Conservation (phyloP, 2,329 filamentous ascomycete species). For the Fusarium dimerum region DNA sequence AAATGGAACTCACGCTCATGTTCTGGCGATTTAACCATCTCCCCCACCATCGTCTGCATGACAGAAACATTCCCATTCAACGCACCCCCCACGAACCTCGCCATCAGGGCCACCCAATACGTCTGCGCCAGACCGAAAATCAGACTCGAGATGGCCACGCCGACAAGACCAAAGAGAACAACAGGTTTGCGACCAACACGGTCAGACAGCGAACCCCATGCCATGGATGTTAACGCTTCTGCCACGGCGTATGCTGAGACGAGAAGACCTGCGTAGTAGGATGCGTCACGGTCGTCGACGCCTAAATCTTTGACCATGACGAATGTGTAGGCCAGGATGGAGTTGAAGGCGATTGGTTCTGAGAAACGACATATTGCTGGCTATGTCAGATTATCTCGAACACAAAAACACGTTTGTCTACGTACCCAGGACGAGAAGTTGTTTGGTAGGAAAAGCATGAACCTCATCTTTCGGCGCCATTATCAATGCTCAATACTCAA, state of each 20-base stretch:
- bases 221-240: slow-evolving; percentile 81
- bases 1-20: slow-evolving; percentile 58
- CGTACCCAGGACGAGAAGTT: slow-evolving; percentile 7
- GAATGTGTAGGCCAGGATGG: slow-evolving; percentile 86
- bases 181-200: slow-evolving; percentile 68
- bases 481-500: not conserved
- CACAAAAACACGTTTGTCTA: too few relatives aligned
- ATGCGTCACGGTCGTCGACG: slow-evolving; percentile 68
- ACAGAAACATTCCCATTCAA: slow-evolving; percentile 90
- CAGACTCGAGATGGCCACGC: slow-evolving; percentile 75
- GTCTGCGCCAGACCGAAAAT: slow-evolving; percentile 80
- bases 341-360: slow-evolving; percentile 91
- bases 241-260: slow-evolving; percentile 86
- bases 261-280: slow-evolving; percentile 82
- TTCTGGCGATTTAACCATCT: slow-evolving; percentile 87
- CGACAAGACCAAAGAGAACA: slow-evolving; percentile 70
- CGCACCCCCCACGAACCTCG: slow-evolving; percentile 82
- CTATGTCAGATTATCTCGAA: not conserved
- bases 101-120: slow-evolving; percentile 76
- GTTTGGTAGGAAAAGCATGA: slow-evolving; percentile 6
- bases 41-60: slow-evolving; percentile 84
- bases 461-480: slow-evolving; percentile 2
- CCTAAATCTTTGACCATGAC: slow-evolving; percentile 83
- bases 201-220: slow-evolving; percentile 53
- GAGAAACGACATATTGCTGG: slow-evolving; percentile 51